Evolutionary conservation across 1,284 basidiomycete genomes (phyloP).

Genomic region (Rhizoctonia solani): DNA sequence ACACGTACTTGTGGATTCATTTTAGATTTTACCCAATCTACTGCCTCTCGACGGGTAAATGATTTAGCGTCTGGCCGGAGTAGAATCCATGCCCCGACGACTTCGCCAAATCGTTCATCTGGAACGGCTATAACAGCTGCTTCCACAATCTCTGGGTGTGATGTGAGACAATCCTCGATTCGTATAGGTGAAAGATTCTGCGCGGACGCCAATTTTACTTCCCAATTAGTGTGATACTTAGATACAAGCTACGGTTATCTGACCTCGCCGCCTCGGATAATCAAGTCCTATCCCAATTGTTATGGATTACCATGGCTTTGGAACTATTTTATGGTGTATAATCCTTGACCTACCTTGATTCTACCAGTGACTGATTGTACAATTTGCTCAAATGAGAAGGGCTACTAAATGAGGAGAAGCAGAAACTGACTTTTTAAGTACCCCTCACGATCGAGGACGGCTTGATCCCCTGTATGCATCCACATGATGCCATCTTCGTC

Average conservation of each 20-base stretch:
- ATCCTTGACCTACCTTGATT: conserved; percentile 59
- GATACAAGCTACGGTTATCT: conserved; percentile 7
- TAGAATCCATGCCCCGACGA: conserved; percentile 77
- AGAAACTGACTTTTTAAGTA: conserved; percentile 64
- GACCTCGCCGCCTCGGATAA: conserved; percentile 88
- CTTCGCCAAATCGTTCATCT: conserved; percentile 70
- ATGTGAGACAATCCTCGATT: conserved; percentile 77
- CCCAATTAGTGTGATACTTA: background rate
- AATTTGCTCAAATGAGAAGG: conserved; percentile 1
- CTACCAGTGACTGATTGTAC: conserved; percentile 67
- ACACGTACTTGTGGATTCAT: conserved; percentile 76
- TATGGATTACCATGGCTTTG: background rate
- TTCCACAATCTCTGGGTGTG: conserved; percentile 66
- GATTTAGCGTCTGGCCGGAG: conserved; percentile 46
- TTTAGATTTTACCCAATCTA: conserved; percentile 54
- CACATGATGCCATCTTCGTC: conserved; percentile 65
- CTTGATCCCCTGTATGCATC: conserved; percentile 88
- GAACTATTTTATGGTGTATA: conserved; percentile 9
- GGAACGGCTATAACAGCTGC: conserved; percentile 77
- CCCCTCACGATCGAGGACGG: conserved; percentile 79
- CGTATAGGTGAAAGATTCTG: conserved; percentile 84
- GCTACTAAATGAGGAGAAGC: background rate
- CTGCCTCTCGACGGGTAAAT: conserved; percentile 57
- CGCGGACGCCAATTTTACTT: background rate
- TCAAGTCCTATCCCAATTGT: conserved; percentile 75